Evolutionary conservation across 2,329 filamentous ascomycete species (phyloP).

Genomic region (Paecilomyces dactylethromorphus): DNA sequence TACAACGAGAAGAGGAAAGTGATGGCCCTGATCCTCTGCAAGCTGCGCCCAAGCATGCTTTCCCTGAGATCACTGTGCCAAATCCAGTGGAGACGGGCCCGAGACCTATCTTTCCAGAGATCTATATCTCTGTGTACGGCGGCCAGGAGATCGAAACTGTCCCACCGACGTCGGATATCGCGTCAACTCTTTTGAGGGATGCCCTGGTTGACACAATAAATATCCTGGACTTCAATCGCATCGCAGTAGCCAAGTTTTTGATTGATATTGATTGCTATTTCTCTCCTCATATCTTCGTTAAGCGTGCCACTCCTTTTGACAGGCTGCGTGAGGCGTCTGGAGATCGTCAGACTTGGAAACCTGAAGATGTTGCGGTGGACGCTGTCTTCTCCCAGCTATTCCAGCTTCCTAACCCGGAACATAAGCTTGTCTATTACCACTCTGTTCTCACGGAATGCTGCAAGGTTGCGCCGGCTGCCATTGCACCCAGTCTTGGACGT

Average conservation of each 20-base stretch:
- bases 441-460: slow-evolving; percentile 90
- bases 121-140: slow-evolving; percentile 88
- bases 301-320: slow-evolving; percentile 88
- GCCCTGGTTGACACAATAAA: slow-evolving; percentile 89
- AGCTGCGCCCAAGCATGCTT: slow-evolving; percentile 61
- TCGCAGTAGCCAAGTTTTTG: slow-evolving; percentile 75
- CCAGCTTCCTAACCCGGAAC: slow-evolving; percentile 76
- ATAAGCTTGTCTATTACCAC: slow-evolving; percentile 96
- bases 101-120: slow-evolving; percentile 77
- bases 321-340: slow-evolving; percentile 64
- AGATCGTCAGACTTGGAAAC: slow-evolving; percentile 79
- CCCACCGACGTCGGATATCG: slow-evolving; percentile 66
- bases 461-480: slow-evolving; percentile 92
- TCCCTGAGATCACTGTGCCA: slow-evolving; percentile 72
- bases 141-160: slow-evolving; percentile 86
- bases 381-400: slow-evolving; percentile 94
- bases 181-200: slow-evolving; percentile 78
- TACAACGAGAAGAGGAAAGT: slow-evolving; percentile 25
- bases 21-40: slow-evolving; percentile 53
- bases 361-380: slow-evolving; percentile 95
- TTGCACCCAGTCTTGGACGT: slow-evolving; percentile 85
- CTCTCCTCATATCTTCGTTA: slow-evolving; percentile 80
- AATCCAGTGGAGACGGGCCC: slow-evolving; percentile 67
- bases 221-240: slow-evolving; percentile 85
- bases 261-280: slow-evolving; percentile 97